phyloP scores from a whole-genome alignment of 352 stramenopile genomes.

The Halophytophthora polymorphica region DNA sequence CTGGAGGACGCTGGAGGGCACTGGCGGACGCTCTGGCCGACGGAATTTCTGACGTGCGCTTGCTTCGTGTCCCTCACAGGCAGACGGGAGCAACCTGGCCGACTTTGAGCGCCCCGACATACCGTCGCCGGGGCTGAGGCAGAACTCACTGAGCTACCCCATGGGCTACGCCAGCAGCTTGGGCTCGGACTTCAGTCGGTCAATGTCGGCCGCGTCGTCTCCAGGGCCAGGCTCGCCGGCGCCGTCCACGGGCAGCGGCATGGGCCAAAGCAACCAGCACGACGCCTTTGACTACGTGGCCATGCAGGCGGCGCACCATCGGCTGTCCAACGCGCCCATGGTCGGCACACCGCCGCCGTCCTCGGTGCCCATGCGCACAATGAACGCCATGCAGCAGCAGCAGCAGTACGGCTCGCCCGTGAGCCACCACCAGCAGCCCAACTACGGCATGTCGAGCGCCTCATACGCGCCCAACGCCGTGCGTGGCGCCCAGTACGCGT shows the following conservation, averaged over 20 bases:
- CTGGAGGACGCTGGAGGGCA: too few relatives aligned
- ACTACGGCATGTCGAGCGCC: conserved; percentile 32
- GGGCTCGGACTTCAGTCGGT: conserved; percentile 23
- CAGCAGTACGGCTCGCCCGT: conserved; percentile 28
- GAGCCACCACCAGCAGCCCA: conserved; percentile 32
- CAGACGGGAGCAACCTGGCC: conserved; percentile 20
- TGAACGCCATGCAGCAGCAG: conserved; percentile 24
- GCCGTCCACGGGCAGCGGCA: conserved; percentile 19
- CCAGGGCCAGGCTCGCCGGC: conserved; percentile 6
- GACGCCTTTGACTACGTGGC: conserved; percentile 50
- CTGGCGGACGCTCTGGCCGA: conserved; percentile 15
- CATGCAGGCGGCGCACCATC: conserved; percentile 34
- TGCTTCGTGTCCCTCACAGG: conserved; percentile 15
- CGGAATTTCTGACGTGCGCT: neutral
- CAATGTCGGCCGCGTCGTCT: conserved; percentile 34
- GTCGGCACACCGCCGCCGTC: conserved; percentile 27
- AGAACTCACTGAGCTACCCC: conserved; percentile 35
- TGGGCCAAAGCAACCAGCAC: conserved; percentile 29
- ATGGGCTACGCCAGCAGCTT: conserved; percentile 31
- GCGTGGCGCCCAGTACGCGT: conserved; percentile 25
- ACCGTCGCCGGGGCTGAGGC: conserved; percentile 37
- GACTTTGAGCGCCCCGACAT: conserved; percentile 54
- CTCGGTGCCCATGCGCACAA: conserved; percentile 22
- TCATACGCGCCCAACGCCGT: conserved; percentile 21
- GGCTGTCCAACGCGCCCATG: conserved; percentile 22